A percentile compares a stretch with the other conserved stretches of the same genome.
These are phyloP conservation scores for Candida incommunis DNA, from an alignment of 805 yeast genomes.

Conservation along the genomic window DNA sequence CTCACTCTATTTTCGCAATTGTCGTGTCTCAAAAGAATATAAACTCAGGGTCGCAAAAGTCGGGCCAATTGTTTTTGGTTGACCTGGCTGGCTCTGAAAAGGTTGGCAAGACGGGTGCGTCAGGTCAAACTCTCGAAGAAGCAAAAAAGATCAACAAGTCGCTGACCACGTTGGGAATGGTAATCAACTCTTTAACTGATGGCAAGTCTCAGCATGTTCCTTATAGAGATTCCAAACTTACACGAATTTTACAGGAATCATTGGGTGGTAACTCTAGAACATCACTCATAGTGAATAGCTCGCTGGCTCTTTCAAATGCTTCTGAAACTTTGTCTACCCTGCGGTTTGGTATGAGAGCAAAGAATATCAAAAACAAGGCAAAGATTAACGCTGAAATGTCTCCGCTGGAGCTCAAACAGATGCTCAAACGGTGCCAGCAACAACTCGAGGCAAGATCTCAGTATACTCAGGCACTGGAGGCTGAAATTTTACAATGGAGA, in stretches of 20 bases:
- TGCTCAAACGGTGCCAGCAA: constrained; percentile 23
- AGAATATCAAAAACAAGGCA: constrained; percentile 49
- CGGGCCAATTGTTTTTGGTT: constrained; percentile 55
- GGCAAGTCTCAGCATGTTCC: constrained; percentile 52
- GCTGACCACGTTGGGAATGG: constrained; percentile 63
- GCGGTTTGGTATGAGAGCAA: constrained; percentile 63
- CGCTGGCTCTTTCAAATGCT: constrained; percentile 43
- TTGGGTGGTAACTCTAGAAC: constrained; percentile 77
- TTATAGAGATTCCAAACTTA: constrained; percentile 64
- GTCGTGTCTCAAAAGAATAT: constrained; percentile 47
- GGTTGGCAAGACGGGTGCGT: constrained; percentile 61
- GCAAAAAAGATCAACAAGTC: constrained; percentile 76
- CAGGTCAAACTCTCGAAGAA: constrained; percentile 64
- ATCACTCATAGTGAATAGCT: constrained; percentile 57
- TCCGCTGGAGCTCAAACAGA: constrained; percentile 30
- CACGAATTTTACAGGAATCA: constrained; percentile 65
- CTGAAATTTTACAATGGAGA: constrained; percentile 27
- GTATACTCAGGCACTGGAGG: constrained; percentile 29
- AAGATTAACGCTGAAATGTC: constrained; percentile 48
- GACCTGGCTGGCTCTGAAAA: constrained; percentile 86
- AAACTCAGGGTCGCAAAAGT: constrained; percentile 40
- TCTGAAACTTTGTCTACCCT: constrained; percentile 58
- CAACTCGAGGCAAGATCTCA: constrained; percentile 13
- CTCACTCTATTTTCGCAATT: constrained; percentile 68
- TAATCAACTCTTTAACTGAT: constrained; percentile 66